These are phyloP conservation scores for Penicillium mononematosum DNA, from an alignment of 495 filamentous ascomycete genomes.

Conservation along the genomic window DNA sequence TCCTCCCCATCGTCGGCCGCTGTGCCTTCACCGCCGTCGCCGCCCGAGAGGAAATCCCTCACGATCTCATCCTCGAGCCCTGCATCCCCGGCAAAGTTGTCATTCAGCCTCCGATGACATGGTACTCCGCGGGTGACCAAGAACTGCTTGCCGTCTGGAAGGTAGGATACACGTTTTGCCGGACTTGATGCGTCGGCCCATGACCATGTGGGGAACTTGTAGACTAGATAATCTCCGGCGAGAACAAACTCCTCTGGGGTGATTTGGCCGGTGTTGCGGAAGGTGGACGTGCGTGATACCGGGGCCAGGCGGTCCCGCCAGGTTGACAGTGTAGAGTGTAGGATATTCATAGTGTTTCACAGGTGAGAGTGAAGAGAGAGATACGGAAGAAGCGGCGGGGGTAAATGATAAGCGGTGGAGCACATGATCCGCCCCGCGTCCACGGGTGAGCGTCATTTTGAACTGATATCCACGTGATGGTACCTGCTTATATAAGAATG, in stretches of 20 bases:
- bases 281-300: slow-evolving; percentile 85
- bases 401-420: slow-evolving; percentile 33
- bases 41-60: slow-evolving; percentile 67
- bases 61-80: slow-evolving; percentile 81
- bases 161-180: slow-evolving; percentile 72
- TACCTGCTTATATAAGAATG: background rate
- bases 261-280: slow-evolving; percentile 89
- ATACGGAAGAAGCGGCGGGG: slow-evolving; percentile 3
- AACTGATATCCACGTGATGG: slow-evolving; percentile 1
- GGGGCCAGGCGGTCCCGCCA: slow-evolving; percentile 88
- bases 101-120: slow-evolving; percentile 85
- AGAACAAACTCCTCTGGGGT: slow-evolving; percentile 96
- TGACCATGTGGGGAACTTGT: slow-evolving; percentile 99
- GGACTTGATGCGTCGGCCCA: slow-evolving; percentile 85
- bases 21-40: slow-evolving; percentile 47
- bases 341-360: slow-evolving; percentile 48
- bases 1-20: slow-evolving; percentile 68
- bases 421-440: slow-evolving; percentile 37
- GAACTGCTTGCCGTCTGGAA: slow-evolving; percentile 91
- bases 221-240: slow-evolving; percentile 96
- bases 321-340: slow-evolving; percentile 80
- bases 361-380: slow-evolving; percentile 14
- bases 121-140: slow-evolving; percentile 92
- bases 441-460: slow-evolving; percentile 26
- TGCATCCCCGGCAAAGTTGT: slow-evolving; percentile 86